Evolutionary conservation across 1,284 basidiomycete species (phyloP).

Genomic region (Papiliotrema laurentii): DNA sequence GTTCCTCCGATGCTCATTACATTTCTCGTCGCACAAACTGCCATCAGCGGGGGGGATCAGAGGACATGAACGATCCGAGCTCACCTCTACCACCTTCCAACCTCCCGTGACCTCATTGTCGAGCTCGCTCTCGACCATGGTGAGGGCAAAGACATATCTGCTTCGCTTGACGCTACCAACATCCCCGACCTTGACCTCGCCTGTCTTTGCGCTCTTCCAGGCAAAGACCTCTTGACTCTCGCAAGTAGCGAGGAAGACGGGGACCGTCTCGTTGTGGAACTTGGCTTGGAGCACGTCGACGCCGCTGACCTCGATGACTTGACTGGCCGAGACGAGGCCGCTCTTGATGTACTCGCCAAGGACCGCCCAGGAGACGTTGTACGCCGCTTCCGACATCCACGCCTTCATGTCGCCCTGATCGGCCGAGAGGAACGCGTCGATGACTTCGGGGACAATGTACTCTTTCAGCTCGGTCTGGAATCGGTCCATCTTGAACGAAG

Average conservation of each 20-base stretch:
- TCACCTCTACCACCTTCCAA: slow-evolving; percentile 95
- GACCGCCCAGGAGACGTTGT: slow-evolving; percentile 95
- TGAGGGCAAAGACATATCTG: slow-evolving; percentile 87
- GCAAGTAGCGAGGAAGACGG: slow-evolving; percentile 91
- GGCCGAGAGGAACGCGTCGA: slow-evolving; percentile 89
- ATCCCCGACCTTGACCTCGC: slow-evolving; percentile 78
- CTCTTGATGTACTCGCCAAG: slow-evolving; percentile 91
- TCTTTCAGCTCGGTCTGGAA: slow-evolving; percentile 91
- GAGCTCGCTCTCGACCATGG: slow-evolving; percentile 77
- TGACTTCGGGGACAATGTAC: slow-evolving; percentile 95
- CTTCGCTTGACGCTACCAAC: slow-evolving; percentile 89
- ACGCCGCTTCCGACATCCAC: slow-evolving; percentile 96
- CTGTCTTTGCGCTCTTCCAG: slow-evolving; percentile 84
- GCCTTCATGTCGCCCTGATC: slow-evolving; percentile 77
- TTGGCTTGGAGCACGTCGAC: slow-evolving; percentile 70
- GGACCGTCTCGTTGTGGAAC: slow-evolving; percentile 79
- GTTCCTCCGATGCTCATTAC: no score
- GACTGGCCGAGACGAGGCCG: slow-evolving; percentile 83
- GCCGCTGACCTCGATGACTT: slow-evolving; percentile 88
- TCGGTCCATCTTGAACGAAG: slow-evolving; percentile 74
- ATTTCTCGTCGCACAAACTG: no score
- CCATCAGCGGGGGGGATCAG: no score
- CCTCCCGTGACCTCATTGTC: slow-evolving; percentile 91
- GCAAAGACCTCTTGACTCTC: slow-evolving; percentile 89
- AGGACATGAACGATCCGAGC: no score